These are phyloP conservation scores for Aphanomyces euteiches DNA, from an alignment of 352 stramenopile genomes.

Conservation along the genomic window DNA sequence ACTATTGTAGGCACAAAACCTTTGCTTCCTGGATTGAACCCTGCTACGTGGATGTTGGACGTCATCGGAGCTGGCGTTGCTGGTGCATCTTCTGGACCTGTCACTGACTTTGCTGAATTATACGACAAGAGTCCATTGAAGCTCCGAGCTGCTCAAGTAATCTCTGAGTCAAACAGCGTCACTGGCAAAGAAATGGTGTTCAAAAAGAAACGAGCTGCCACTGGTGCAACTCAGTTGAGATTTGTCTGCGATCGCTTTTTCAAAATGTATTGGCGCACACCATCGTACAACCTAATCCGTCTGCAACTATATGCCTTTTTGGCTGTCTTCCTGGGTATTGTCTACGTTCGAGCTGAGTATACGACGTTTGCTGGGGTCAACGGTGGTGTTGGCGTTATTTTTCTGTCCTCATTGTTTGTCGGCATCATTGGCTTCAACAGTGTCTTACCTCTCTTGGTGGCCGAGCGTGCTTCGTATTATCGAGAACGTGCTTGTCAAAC, in stretches of 20 bases:
- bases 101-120: constrained; percentile 38
- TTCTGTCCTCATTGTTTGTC: constrained; percentile 80
- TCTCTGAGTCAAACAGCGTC: constrained; percentile 40
- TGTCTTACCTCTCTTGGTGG: constrained; percentile 70
- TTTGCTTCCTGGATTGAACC: constrained; percentile 54
- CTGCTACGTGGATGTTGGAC: constrained; percentile 85
- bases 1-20: not conserved
- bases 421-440: constrained; percentile 72
- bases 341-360: constrained; percentile 55
- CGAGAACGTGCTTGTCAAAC: constrained; percentile 78
- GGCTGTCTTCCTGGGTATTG: constrained; percentile 70
- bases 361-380: constrained; percentile 53
- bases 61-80: constrained; percentile 45
- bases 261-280: constrained; percentile 66
- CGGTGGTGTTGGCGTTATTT: constrained; percentile 77
- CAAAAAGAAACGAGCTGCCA: constrained; percentile 42
- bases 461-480: constrained; percentile 88
- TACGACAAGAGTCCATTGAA: constrained; percentile 43
- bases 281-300: constrained; percentile 84
- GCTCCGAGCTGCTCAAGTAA: constrained; percentile 44
- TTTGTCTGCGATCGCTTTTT: constrained; percentile 32
- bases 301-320: constrained; percentile 70
- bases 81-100: constrained; percentile 33
- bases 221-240: constrained; percentile 25
- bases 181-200: constrained; percentile 32